These are phyloP conservation scores for Penicillium nordicum DNA, from an alignment of 2,329 filamentous ascomycete species.

Conservation along the genomic window DNA sequence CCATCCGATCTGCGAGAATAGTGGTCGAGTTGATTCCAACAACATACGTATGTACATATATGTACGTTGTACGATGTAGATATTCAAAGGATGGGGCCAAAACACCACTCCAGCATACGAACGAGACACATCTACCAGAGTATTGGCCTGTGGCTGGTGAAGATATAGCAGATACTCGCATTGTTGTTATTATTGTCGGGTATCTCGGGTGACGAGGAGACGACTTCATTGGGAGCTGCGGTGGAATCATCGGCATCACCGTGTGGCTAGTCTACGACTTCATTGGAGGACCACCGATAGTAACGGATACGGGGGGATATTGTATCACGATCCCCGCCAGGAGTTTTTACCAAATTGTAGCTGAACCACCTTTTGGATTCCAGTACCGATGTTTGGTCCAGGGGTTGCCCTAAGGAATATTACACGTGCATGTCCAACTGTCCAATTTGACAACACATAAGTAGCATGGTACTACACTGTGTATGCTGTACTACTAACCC, in stretches of 20 bases:
- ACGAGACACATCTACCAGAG: background rate
- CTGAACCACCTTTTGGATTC: background rate
- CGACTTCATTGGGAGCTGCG: background rate
- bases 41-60: background rate
- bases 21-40: constrained; percentile 12
- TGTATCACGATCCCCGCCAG: background rate
- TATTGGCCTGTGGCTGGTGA: constrained; percentile 7
- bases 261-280: background rate
- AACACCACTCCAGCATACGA: background rate
- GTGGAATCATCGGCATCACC: background rate
- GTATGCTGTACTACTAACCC: background rate
- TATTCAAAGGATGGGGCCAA: background rate
- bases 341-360: background rate
- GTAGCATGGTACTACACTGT: background rate
- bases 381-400: background rate
- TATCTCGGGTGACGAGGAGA: constrained; percentile 1
- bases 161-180: constrained; percentile 2
- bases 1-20: constrained; percentile 5
- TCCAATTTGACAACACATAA: background rate
- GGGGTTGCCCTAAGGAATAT: background rate
- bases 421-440: background rate
- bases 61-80: background rate
- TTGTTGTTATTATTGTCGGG: background rate
- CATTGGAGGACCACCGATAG: background rate
- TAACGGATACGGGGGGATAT: background rate